These are phyloP conservation scores for Penicillium decumbens DNA, from an alignment of 2,329 filamentous ascomycete genomes.

Conservation along the genomic window DNA sequence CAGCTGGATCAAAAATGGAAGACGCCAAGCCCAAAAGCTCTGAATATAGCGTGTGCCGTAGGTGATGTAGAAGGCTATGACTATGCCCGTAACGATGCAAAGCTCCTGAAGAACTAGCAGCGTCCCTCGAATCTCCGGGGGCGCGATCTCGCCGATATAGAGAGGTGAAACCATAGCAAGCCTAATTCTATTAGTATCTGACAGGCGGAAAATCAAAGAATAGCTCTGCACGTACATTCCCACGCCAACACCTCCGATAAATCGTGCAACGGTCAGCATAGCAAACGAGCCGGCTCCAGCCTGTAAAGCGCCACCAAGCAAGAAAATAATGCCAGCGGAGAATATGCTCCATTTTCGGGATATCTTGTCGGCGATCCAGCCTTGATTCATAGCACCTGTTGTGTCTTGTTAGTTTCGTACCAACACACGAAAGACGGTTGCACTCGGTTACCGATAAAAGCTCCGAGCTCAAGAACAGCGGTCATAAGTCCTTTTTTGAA, in stretches of 20 bases:
- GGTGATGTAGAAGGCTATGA: conserved; percentile 53
- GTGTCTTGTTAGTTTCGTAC: no score
- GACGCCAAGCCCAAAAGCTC: conserved; percentile 34
- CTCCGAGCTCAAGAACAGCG: no score
- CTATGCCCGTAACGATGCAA: conserved; percentile 45
- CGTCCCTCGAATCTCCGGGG: conserved; percentile 32
- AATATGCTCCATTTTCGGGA: conserved; percentile 51
- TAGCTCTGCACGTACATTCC: no score
- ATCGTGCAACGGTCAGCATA: conserved; percentile 48
- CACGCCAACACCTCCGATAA: conserved; percentile 37
- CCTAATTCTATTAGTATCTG: no score
- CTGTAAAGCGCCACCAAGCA: conserved; percentile 50
- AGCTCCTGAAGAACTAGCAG: conserved; percentile 42
- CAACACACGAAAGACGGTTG: no score
- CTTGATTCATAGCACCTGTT: conserved; percentile 44
- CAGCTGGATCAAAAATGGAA: conserved; percentile 4
- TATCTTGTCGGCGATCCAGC: conserved; percentile 49
- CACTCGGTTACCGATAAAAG: no score
- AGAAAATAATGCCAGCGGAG: conserved; percentile 48
- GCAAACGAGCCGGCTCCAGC: conserved; percentile 47
- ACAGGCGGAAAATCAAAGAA: no score
- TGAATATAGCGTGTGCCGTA: conserved; percentile 48
- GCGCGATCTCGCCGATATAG: conserved; percentile 34
- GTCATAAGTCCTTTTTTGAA: no score
- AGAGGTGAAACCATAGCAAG: conserved; percentile 37